A percentile compares a stretch with the other conserved stretches of the same genome.
Evolutionary conservation across 2,329 filamentous ascomycete species (phyloP).

Genomic region (Fusarium illudens): DNA sequence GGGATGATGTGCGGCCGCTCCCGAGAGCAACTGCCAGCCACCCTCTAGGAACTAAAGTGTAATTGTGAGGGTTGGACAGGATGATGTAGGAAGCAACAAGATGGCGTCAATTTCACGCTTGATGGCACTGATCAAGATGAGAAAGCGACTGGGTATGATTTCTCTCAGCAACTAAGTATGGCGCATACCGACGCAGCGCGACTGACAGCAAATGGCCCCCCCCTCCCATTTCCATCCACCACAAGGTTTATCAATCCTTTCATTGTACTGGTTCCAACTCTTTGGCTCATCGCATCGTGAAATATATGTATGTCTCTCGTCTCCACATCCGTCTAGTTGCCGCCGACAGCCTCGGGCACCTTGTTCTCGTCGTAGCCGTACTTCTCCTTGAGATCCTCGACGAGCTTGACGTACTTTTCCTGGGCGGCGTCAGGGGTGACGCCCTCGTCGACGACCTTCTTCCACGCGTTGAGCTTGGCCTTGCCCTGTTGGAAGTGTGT

Average conservation of each 20-base stretch:
- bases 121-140: not conserved
- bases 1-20: conserved; percentile 7
- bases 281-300: conserved; percentile 21
- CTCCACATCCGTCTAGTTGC: conserved; percentile 16
- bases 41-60: not conserved
- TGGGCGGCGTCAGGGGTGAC: conserved; percentile 73
- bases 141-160: conserved; percentile 35
- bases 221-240: conserved; percentile 11
- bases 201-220: conserved; percentile 2
- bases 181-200: conserved; percentile 14
- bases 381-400: conserved; percentile 75
- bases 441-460: conserved; percentile 71
- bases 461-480: conserved; percentile 82
- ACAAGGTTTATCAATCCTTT: conserved; percentile 17
- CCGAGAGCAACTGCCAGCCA: not conserved
- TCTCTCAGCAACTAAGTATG: conserved; percentile 23
- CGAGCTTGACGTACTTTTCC: conserved; percentile 76
- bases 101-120: not conserved
- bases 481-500: conserved; percentile 68
- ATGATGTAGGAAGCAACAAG: not conserved
- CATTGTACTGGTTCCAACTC: conserved; percentile 22
- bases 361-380: conserved; percentile 74
- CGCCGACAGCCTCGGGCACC: conserved; percentile 65
- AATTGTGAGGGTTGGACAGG: not conserved
- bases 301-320: not conserved